phyloP scores from a whole-genome alignment of 192 early-diverging fungal species.

The Chytriomyces confervae region DNA sequence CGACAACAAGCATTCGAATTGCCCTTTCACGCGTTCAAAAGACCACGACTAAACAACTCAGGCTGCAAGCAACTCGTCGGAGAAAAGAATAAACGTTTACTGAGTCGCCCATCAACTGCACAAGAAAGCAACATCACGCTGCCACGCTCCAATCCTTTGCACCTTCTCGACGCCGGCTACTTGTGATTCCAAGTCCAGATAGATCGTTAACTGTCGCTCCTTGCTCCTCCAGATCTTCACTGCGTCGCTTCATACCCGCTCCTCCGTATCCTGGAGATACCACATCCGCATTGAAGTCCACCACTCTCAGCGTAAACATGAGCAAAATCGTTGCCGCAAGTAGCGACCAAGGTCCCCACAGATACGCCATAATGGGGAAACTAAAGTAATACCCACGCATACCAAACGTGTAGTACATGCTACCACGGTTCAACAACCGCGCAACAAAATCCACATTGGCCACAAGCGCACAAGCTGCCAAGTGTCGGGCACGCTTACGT shows the following conservation, averaged over 20 bases:
- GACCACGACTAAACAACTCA: no score
- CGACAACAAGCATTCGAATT: no score
- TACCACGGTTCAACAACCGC: constrained; percentile 45
- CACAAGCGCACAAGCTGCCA: constrained; percentile 9
- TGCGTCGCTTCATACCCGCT: background rate
- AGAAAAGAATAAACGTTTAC: no score
- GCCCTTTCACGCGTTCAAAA: no score
- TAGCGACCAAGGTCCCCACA: constrained; percentile 50
- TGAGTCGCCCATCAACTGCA: no score
- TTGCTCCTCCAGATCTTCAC: background rate
- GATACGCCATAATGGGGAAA: constrained; percentile 40
- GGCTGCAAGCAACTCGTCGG: no score
- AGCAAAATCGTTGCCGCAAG: constrained; percentile 31
- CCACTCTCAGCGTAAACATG: constrained; percentile 33
- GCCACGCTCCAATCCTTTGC: no score
- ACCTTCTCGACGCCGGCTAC: no score
- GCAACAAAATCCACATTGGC: constrained; percentile 39
- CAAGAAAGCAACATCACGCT: no score
- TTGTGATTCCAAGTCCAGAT: no score
- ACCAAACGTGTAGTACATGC: constrained; percentile 35
- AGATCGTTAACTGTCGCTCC: no score
- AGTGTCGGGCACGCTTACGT: constrained; percentile 15
- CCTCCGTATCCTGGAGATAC: background rate
- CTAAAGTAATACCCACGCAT: constrained; percentile 47
- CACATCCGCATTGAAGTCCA: constrained; percentile 44